Base-by-base conservation (phyloP, 2,329 filamentous ascomycete species). In the Penicillium sp. region DNA sequence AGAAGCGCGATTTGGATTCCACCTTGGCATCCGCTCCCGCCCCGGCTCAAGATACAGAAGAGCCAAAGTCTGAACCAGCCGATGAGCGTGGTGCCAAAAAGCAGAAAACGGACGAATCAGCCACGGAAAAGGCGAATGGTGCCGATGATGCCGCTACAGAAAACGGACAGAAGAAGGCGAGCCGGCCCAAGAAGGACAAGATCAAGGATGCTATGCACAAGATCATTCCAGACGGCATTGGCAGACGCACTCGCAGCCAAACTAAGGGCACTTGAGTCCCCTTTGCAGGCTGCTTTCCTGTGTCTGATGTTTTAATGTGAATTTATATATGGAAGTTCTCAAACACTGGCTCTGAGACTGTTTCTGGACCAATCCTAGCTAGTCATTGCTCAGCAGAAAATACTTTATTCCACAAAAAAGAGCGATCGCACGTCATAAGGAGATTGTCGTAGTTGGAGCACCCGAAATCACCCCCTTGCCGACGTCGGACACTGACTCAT, bases 241-340 rank as follows among this genome's bases (percentile, higher is more conserved):
- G 73, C 32, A 75, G 70, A 56, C 66, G 73, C 34, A 75, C 73
- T 40, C 70, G 73, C 47, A 75, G 71, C 57, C 71, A 72, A 27
- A 71, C 70, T 45, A 71, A 75, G 60, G 60, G 59, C 39, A 56
- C 63, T 16, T 65, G 49, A 44, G 43, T 29, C 24, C 8, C 24
- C 24, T 27, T 13, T 11, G 18, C 11, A 22, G 43, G 2, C 8
- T 27, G 24, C 24, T 27, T 27, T 27, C 4, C 24, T 27, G 24
- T 8, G 5, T 27, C 24, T 8, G 5, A 34, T 34, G 9, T 18
- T 47, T 31, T 22, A 44, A 38, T 38, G 38, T 39, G 14, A 27
- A 18, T 24, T 39, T 18, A 40, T 44, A n/a, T 21, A 5, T 9
- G 27, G 18, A 18, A 24, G 11, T 44, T 44, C 31, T 27, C 31